Conservation (phyloP, 1,284 basidiomycete genomes). For the Meira miltonrushii region DNA sequence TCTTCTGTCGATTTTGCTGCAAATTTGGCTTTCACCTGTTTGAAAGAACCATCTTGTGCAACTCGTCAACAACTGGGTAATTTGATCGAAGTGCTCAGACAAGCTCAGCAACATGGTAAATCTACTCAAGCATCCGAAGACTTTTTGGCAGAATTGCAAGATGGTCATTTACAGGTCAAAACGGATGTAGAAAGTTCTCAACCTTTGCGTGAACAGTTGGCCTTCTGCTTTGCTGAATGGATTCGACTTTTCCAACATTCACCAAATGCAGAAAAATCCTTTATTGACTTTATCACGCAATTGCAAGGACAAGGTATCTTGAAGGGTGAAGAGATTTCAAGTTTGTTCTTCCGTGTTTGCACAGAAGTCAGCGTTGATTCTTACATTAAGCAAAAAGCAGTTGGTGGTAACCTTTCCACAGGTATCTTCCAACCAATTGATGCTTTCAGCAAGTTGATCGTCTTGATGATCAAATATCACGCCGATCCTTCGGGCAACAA, state of each 20-base stretch:
- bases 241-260: constrained; percentile 88
- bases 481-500: constrained; percentile 79
- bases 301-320: constrained; percentile 93
- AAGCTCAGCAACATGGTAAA: constrained; percentile 63
- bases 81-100: constrained; percentile 72
- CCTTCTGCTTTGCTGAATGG: constrained; percentile 71
- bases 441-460: constrained; percentile 88
- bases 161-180: constrained; percentile 52
- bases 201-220: constrained; percentile 58
- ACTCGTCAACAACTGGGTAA: constrained; percentile 73
- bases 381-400: constrained; percentile 78
- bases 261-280: constrained; percentile 82
- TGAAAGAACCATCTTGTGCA: constrained; percentile 67
- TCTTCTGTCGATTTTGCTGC: constrained; percentile 77
- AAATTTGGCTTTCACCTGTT: constrained; percentile 77
- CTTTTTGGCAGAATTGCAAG: constrained; percentile 62
- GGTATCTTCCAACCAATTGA: constrained; percentile 80
- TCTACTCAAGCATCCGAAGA: constrained; percentile 70
- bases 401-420: constrained; percentile 69
- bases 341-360: constrained; percentile 96
- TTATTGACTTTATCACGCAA: constrained; percentile 94
- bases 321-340: constrained; percentile 91
- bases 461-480: constrained; percentile 99
- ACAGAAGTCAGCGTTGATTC: constrained; percentile 88
- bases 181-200: constrained; percentile 35